Percentiles rank a stretch among this genome's conserved stretches.
phyloP scores from a whole-genome alignment of 495 filamentous ascomycete genomes.

The Talaromyces borbonicus region DNA sequence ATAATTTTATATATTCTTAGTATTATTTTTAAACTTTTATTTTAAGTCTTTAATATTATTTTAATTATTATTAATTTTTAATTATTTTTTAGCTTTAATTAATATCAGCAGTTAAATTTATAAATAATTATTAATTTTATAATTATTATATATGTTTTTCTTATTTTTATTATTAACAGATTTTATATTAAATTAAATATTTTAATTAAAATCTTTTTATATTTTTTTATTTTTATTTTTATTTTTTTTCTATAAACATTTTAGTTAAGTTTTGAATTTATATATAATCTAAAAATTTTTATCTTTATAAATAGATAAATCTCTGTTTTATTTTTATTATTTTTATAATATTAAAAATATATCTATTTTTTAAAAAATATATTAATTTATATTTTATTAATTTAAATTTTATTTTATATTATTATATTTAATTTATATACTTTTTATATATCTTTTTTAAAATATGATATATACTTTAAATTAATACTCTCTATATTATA shows the following conservation, averaged over 20 bases:
- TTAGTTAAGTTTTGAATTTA: slow-evolving; percentile 10
- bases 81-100: no score
- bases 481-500: not conserved
- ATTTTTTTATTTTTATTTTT: slow-evolving; percentile 10
- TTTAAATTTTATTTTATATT: slow-evolving; percentile 9
- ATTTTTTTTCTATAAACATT: slow-evolving; percentile 11
- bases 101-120: no score
- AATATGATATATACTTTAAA: slow-evolving; percentile 1
- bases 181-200: no score
- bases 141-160: no score
- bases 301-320: slow-evolving; percentile 5
- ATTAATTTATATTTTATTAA: slow-evolving; percentile 5
- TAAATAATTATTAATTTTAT: no score
- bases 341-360: slow-evolving; percentile 7
- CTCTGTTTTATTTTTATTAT: slow-evolving; percentile 7
- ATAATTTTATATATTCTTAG: no score
- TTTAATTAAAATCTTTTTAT: slow-evolving; percentile 1
- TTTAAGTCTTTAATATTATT: no score
- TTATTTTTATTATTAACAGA: no score
- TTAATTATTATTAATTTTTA: no score
- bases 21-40: not conserved
- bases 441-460: slow-evolving; percentile 2
- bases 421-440: slow-evolving; percentile 3
- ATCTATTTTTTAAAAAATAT: slow-evolving; percentile 6
- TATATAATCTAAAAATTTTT: slow-evolving; percentile 10